These are phyloP conservation scores for Paecilomyces sp. DNA, from an alignment of 2,329 filamentous ascomycete genomes.

Conservation along the genomic window DNA sequence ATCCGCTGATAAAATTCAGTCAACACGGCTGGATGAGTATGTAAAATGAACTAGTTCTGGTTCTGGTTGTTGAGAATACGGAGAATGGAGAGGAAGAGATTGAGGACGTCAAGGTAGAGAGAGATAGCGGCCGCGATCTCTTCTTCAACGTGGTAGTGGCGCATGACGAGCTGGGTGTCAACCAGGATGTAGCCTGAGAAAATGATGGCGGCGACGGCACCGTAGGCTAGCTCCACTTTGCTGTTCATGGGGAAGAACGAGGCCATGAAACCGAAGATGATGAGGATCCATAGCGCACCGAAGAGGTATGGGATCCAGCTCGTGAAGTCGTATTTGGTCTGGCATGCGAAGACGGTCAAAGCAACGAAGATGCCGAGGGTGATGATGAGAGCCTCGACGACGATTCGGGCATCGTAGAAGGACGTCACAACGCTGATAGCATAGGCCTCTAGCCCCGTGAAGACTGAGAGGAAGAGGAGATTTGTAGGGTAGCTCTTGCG, in stretches of 20 bases:
- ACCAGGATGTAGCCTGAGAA: conserved; percentile 95
- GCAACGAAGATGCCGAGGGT: conserved; percentile 63
- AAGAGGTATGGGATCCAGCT: conserved; percentile 95
- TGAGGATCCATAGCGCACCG: conserved; percentile 78
- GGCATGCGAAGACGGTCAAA: conserved; percentile 78
- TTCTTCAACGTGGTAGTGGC: conserved; percentile 95
- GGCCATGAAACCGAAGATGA: conserved; percentile 89
- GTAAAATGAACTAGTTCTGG: conserved; percentile 61
- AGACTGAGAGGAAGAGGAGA: conserved; percentile 81
- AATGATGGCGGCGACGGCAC: conserved; percentile 71
- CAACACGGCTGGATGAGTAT: not conserved
- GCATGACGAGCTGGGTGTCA: conserved; percentile 91
- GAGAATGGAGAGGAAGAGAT: conserved; percentile 92
- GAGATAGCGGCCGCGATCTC: conserved; percentile 94
- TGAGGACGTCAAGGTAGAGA: conserved; percentile 92
- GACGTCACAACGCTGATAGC: conserved; percentile 86
- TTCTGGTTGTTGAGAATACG: conserved; percentile 93
- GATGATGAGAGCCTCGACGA: conserved; percentile 82
- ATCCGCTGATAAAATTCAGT: not conserved
- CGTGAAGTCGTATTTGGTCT: conserved; percentile 97
- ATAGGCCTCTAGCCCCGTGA: conserved; percentile 91
- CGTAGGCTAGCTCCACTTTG: conserved; percentile 77
- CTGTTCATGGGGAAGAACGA: conserved; percentile 80
- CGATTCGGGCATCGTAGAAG: conserved; percentile 76
- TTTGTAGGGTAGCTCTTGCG: conserved; percentile 93